These are phyloP conservation scores for Tetrahymena borealis DNA, from an alignment of 73 alveolate genomes.

Conservation along the genomic window DNA sequence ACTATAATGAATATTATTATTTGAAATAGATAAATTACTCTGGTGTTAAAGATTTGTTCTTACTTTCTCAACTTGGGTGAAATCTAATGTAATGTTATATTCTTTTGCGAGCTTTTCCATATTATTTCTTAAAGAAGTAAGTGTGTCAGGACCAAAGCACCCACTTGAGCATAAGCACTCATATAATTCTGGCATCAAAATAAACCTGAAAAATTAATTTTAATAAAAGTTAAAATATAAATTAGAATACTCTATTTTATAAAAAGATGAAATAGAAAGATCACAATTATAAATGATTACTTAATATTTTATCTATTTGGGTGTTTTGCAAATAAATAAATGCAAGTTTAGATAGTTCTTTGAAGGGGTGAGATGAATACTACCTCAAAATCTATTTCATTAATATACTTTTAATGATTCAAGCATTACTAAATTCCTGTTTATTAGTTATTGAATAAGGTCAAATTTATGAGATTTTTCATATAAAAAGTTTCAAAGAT, in stretches of 20 bases:
- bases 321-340: not conserved
- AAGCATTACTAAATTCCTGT: not conserved
- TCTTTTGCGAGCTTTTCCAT: not conserved
- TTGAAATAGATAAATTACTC: not conserved
- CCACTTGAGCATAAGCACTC: not conserved
- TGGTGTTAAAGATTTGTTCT: too few species aligned
- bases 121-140: not conserved
- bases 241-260: not conserved
- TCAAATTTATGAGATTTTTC: too few species aligned
- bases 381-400: not conserved
- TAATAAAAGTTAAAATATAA: not conserved
- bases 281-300: not conserved
- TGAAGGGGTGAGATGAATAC: not conserved
- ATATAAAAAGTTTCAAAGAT: too few species aligned
- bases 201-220: not conserved
- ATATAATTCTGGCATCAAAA: not conserved
- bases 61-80: not conserved
- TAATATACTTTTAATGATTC: not conserved
- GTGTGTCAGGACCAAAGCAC: not conserved
- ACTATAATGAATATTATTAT: not conserved
- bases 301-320: not conserved
- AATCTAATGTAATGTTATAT: not conserved
- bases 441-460: too few species aligned
- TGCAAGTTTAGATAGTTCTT: not conserved
- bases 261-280: not conserved